Base-by-base conservation (phyloP, 805 yeast genomes). In the Cephaloascus fragrans region DNA sequence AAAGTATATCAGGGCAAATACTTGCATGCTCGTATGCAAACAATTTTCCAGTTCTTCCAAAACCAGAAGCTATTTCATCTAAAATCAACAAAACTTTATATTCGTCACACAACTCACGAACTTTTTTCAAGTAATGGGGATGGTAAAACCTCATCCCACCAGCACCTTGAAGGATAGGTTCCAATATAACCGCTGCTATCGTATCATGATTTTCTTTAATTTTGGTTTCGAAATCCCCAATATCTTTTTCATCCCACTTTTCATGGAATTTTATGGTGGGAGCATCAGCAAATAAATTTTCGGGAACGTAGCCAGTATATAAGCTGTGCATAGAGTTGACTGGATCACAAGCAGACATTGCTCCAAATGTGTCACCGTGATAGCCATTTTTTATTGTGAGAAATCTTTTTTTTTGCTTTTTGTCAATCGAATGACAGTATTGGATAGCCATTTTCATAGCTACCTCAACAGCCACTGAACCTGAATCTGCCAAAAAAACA, bases 141-240 rank as follows among this genome's bases (percentile, higher is more conserved):
- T 53, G 52, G 19, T 62, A 62, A n/a, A 59, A 49, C 32, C 51
- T 40, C 46, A 63, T 52, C 5, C 67, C 69, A 15, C 62, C 66
- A 26, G 65, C 69, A 18, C 69, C 67, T 47, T 63, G 69, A n/a
- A n/a, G n/a, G 26, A 63, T 54, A 4, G 63, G 58, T 43, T 63
- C 67, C 37, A 62, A 38, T 5, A 63, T 57, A 10, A 61, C 50
- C 15, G 57, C 65, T 8, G 65, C 62, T 19, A 63, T 55, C 9
- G 45, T 48, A n/a, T 49, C 50, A 20, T 55, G 57, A 41, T 61
- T 53, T 4, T 45, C 34, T 38, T 47, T 41, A 26, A 62, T 48
- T 18, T 52, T 50, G 26, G 44, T 46, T 41, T 56, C 51, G 26
- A 62, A 50, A 17, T 47, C 52, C 2, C 33, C 46, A 18, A 55